Percentiles rank a stretch among this genome's conserved stretches.
phyloP scores from a whole-genome alignment of 371 early-diverging fungal species.

The Smittium culicis region DNA sequence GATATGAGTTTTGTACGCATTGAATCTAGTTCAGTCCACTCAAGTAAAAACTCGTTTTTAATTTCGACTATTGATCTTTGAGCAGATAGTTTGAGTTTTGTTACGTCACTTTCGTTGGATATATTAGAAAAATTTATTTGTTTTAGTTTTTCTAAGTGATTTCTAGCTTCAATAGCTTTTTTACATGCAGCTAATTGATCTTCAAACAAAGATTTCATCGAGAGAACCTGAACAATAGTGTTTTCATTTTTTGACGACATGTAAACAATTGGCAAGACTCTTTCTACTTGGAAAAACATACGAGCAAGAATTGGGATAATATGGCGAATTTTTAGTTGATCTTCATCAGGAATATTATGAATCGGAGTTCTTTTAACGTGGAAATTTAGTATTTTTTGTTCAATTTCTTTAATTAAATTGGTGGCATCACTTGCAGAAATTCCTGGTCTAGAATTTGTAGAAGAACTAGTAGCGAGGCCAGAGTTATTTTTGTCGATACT shows the following conservation, averaged over 20 bases:
- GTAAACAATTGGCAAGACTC: not conserved
- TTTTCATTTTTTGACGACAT: not conserved
- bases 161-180: not conserved
- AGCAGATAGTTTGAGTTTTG: not conserved
- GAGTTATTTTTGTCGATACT: no score
- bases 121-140: not conserved
- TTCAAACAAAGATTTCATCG: slow-evolving; percentile 4
- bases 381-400: not conserved
- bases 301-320: not conserved
- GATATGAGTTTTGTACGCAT: not conserved
- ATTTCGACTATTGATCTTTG: not conserved
- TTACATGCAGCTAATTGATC: not conserved
- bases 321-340: not conserved
- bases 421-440: not conserved
- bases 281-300: slow-evolving; percentile 3
- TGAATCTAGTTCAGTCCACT: not conserved
- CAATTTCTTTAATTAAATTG: not conserved
- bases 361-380: not conserved
- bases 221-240: not conserved
- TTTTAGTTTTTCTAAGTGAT: not conserved
- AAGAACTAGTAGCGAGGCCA: not conserved
- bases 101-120: not conserved
- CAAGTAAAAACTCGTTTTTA: slow-evolving; percentile 4
- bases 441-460: not conserved
- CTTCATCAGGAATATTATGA: not conserved